A percentile compares a stretch with the other conserved stretches of the same genome.
These are phyloP conservation scores for Linnemannia exigua DNA, from an alignment of 192 early-diverging fungal genomes.

Conservation along the genomic window DNA sequence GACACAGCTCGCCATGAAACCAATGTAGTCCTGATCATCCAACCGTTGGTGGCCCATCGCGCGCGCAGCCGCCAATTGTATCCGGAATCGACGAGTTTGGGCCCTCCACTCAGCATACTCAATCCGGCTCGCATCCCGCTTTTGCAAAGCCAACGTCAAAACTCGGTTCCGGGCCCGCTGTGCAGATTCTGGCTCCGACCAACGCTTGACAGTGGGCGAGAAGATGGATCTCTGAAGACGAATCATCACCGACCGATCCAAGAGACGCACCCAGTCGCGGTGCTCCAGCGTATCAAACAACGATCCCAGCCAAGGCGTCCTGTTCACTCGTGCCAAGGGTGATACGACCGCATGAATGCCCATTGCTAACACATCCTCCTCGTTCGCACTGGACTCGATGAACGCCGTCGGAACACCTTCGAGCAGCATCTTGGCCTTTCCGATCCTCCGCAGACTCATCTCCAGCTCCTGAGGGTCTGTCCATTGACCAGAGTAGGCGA, in stretches of 20 bases:
- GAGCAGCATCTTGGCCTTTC: slow-evolving; percentile 9
- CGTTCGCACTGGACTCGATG: slow-evolving; percentile 24
- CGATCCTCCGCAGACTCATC: slow-evolving; percentile 18
- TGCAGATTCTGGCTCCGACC: background rate
- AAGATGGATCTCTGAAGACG: slow-evolving; percentile 12
- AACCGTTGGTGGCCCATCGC: slow-evolving; percentile 17
- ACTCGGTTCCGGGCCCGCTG: too few relatives aligned
- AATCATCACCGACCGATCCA: background rate
- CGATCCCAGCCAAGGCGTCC: background rate
- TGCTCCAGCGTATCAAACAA: slow-evolving; percentile 4
- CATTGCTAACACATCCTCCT: slow-evolving; percentile 35
- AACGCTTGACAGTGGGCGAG: background rate
- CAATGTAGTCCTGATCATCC: slow-evolving; percentile 18
- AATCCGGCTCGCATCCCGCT: slow-evolving; percentile 1
- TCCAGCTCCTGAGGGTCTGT: slow-evolving; percentile 12
- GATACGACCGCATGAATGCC: slow-evolving; percentile 27
- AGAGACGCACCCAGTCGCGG: background rate
- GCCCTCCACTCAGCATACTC: slow-evolving; percentile 27
- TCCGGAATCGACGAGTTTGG: slow-evolving; percentile 37
- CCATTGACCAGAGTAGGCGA: background rate
- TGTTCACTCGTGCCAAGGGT: background rate
- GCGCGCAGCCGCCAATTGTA: slow-evolving; percentile 31
- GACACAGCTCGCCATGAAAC: slow-evolving; percentile 35
- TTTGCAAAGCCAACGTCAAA: background rate
- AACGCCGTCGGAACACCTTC: slow-evolving; percentile 17